A percentile compares a stretch with the other conserved stretches of the same genome.
Conservation (phyloP, 2,329 filamentous ascomycete genomes). For the Rutstroemia sp. region DNA sequence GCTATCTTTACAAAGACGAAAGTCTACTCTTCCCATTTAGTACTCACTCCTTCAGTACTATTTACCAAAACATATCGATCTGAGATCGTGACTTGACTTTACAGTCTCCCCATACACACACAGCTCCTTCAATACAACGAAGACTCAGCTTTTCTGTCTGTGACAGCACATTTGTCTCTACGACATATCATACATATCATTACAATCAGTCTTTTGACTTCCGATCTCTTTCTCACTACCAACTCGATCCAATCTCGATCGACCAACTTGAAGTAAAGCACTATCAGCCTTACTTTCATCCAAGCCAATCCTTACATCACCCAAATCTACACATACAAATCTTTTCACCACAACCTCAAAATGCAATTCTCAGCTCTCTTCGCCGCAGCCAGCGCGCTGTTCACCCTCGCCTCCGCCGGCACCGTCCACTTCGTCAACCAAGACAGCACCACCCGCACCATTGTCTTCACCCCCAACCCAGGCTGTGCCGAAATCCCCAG, state of each 20-base stretch:
- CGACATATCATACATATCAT: constrained; percentile 5
- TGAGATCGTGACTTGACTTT: constrained; percentile 22
- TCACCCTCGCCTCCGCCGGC: constrained; percentile 39
- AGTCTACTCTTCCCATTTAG: neutral
- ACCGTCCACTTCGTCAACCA: constrained; percentile 52
- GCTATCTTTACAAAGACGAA: neutral
- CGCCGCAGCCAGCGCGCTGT: constrained; percentile 36
- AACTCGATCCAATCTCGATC: constrained; percentile 12
- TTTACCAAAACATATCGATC: constrained; percentile 13
- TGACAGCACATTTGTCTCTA: constrained; percentile 18
- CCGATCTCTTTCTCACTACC: neutral
- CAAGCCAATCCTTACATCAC: constrained; percentile 18
- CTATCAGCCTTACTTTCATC: constrained; percentile 9
- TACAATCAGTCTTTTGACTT: constrained; percentile 4
- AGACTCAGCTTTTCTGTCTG: constrained; percentile 13
- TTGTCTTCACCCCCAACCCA: constrained; percentile 25
- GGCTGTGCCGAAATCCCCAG: constrained; percentile 15
- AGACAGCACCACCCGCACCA: constrained; percentile 37
- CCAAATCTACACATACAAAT: constrained; percentile 2
- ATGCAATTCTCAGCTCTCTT: constrained; percentile 44
- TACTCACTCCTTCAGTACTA: constrained; percentile 18
- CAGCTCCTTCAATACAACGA: constrained; percentile 8
- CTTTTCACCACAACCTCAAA: constrained; percentile 27
- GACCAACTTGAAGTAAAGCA: constrained; percentile 21
- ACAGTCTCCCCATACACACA: constrained; percentile 11